These are phyloP conservation scores for Candida labiduridarum DNA, from an alignment of 1,139 yeast species.

Conservation along the genomic window DNA sequence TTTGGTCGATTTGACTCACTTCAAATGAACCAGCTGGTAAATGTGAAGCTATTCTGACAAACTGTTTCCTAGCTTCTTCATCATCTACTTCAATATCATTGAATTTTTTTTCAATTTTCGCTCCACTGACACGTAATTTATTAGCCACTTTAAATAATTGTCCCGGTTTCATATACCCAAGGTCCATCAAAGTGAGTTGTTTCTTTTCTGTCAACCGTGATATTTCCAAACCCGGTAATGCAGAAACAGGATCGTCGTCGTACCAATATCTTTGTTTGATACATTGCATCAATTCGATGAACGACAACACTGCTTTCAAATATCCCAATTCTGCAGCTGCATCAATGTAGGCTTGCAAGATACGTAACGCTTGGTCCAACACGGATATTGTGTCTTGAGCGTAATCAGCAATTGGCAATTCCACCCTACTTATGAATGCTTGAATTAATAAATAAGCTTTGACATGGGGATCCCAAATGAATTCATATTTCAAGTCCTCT, in stretches of 20 bases:
- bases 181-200: conserved; percentile 5
- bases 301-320: conserved; percentile 56
- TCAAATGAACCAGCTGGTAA: conserved; percentile 50
- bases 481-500: conserved; percentile 62
- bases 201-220: conserved; percentile 24
- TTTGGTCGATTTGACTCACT: conserved; percentile 34
- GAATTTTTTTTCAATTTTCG: conserved; percentile 14
- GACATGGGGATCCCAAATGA: conserved; percentile 95
- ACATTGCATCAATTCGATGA: conserved; percentile 78
- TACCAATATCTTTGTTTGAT: conserved; percentile 88
- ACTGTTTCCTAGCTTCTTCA: conserved; percentile 32
- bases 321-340: conserved; percentile 86
- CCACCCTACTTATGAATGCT: conserved; percentile 82
- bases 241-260: conserved; percentile 69
- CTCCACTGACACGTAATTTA: conserved; percentile 34
- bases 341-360: conserved; percentile 89
- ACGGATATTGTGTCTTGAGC: conserved; percentile 93
- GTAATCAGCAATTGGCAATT: conserved; percentile 93
- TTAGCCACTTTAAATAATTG: conserved; percentile 36
- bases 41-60: conserved; percentile 45
- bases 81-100: conserved; percentile 12
- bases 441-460: conserved; percentile 84
- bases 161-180: conserved; percentile 21
- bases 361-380: conserved; percentile 91
- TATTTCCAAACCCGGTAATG: conserved; percentile 70